Percentiles rank a stretch among this genome's conserved stretches.
Conservation (phyloP, 2,329 filamentous ascomycete species). For the Curvularia hawaiiensis region DNA sequence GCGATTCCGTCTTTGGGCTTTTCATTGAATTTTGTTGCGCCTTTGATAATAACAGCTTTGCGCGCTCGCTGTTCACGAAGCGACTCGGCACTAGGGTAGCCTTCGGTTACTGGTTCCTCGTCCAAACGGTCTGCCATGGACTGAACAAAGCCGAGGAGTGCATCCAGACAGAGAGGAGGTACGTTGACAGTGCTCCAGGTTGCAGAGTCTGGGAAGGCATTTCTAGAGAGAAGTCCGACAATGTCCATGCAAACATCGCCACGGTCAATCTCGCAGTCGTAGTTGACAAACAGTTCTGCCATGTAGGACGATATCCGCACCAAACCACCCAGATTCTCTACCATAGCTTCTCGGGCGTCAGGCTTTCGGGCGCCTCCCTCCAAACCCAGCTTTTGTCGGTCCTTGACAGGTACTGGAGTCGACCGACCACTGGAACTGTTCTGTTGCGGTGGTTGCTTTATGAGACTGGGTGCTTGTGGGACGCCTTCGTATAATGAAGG, state of each 20-base stretch:
- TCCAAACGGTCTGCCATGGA: conserved; percentile 87
- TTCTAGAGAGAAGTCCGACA: conserved; percentile 88
- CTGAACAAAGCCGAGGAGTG: conserved; percentile 86
- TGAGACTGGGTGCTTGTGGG: conserved; percentile 85
- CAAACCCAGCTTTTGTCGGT: conserved; percentile 88
- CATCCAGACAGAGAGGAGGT: conserved; percentile 90
- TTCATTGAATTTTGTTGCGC: conserved; percentile 92
- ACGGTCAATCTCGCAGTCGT: conserved; percentile 92
- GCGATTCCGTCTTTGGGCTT: conserved; percentile 87
- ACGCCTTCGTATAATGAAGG: conserved; percentile 91
- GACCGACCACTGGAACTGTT: conserved; percentile 72
- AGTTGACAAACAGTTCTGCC: conserved; percentile 95
- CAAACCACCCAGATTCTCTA: conserved; percentile 91
- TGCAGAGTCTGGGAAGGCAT: conserved; percentile 94
- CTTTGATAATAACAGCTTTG: conserved; percentile 89
- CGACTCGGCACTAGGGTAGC: conserved; percentile 67
- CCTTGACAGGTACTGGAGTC: conserved; percentile 89
- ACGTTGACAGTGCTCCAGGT: conserved; percentile 99
- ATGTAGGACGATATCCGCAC: conserved; percentile 94
- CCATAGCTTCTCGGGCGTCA: conserved; percentile 96
- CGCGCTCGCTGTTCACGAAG: conserved; percentile 75
- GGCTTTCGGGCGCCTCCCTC: conserved; percentile 92
- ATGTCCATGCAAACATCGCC: conserved; percentile 94
- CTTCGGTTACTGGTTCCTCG: conserved; percentile 66
- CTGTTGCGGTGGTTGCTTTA: conserved; percentile 78